Evolutionary conservation across 805 yeast species (phyloP), one percentile per base, ranked within the genome.

Genomic region (Starmerella roubikii): DNA sequence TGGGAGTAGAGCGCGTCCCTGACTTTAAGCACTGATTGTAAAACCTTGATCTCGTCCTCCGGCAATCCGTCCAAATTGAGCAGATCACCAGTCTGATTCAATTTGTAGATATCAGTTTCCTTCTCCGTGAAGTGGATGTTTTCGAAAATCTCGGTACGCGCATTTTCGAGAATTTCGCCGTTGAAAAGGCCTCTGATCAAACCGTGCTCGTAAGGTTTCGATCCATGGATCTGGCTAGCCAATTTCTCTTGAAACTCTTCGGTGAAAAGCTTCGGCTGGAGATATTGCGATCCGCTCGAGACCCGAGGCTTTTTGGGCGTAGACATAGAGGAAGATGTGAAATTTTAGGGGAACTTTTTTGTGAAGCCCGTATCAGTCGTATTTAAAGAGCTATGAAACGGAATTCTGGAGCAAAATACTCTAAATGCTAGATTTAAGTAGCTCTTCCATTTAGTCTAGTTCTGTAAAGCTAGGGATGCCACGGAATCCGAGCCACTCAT

Each of bases 101-200:
- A 94, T 57, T 83, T 86, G 60, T 91, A 91, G 46, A 91, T 91
- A 56, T 91, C 99, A 0, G 99, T 91, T 59, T 93, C 99, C 58
- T 93, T 91, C 50, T 77, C 74, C 9, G 97, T 85, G 65, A 93
- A 91, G 32, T 82, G 91, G 45, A 91, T 78, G 53, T 85, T 79
- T 2, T 67, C 61, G 47, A 82, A 69, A 20, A 93, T 85, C 57
- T 91, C 98, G 41, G 72, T 72, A 35, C 97, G 70, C 1, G 93
- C 97, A 23, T 71, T 68, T 45, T 91, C 65, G 38, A 91, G 61
- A 28, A 93, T 61, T 1, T 74, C 71, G 47, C 88, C 94, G 54
- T 86, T 73, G 30, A 91, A 67, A 34, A 91, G 62, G 25, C 75
- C 69, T 18, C 64, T 66, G 34, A 91, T 78, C 12, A 85, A 75